phyloP scores from a whole-genome alignment of 805 yeast genomes.

The Candida multigemmis region DNA sequence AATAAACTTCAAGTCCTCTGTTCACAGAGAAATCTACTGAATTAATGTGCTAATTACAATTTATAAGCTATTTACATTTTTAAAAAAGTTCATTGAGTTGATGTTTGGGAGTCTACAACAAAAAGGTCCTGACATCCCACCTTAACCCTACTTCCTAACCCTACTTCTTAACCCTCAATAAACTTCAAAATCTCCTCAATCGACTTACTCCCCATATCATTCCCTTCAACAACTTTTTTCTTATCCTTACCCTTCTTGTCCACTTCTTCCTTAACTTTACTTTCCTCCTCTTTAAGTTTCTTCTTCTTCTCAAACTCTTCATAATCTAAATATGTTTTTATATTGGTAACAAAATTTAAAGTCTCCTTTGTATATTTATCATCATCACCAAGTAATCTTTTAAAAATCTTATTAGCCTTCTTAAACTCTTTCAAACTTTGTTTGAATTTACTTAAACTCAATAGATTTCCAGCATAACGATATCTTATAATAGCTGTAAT shows the following conservation, averaged over 20 bases:
- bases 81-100: too few species aligned
- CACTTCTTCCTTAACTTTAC: constrained; percentile 4
- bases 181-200: constrained; percentile 66
- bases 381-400: constrained; percentile 52
- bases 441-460: constrained; percentile 41
- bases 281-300: constrained; percentile 3
- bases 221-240: constrained; percentile 4
- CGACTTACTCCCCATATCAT: constrained; percentile 50
- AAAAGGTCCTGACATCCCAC: too few species aligned
- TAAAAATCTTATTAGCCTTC: constrained; percentile 50
- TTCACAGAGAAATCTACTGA: too few species aligned
- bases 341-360: constrained; percentile 51
- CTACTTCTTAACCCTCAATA: constrained; percentile 46
- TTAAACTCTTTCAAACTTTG: constrained; percentile 50
- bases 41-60: too few species aligned
- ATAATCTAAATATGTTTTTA: constrained; percentile 39
- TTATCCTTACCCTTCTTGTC: constrained; percentile 11
- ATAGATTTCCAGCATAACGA: constrained; percentile 44
- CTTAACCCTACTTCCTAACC: too few species aligned
- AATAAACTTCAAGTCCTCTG: too few species aligned
- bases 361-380: constrained; percentile 63
- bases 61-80: too few species aligned
- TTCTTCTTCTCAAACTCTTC: constrained; percentile 29
- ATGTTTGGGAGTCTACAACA: too few species aligned
- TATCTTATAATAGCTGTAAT: constrained; percentile 58